Base-by-base conservation (phyloP, 2,329 filamentous ascomycete species). In the Colletotrichum somersetense region DNA sequence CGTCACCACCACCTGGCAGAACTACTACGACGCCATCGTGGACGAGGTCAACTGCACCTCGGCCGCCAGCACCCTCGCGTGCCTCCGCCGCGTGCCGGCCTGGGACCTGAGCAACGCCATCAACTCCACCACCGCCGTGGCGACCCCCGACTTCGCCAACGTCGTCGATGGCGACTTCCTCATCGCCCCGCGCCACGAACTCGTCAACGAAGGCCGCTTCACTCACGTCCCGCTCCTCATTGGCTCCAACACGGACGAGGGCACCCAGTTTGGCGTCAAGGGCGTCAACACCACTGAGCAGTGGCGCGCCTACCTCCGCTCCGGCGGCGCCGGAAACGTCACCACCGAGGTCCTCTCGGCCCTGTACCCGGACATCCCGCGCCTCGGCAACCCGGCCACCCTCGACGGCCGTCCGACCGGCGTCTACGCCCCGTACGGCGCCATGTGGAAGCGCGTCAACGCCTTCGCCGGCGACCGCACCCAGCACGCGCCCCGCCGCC, bases 181-280 rank as follows among this genome's bases (percentile, higher is more conserved):
- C n/a, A 82, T 81, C 23, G 76, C 73, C 14, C 76, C 83, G 59
- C 83, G 81, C 46, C 87, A 86, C 12, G 78, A 85, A 10, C 88
- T 91, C 74, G 81, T 93, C 7, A 80, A 82, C 1, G 78, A 84
- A 6, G 90, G 90, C 58, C 85, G 85, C 23, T 92, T 92, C 74
- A 87, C 92, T 67, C 85, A 89, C 64, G 89, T 93, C 0, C 89
- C 91, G 1, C 86, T 92, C 52, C 83, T 93, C 8, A 82, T 86
- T 44, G 91, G 92, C 8, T 86, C 86, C 46, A 93, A 92, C 78
- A 87, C 86, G 1, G 91, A 93, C 75, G 91, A 93, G 77, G 91
- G 82, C 50, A 87, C 86, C 0, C 81, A 83, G 1, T 91, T 91
- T 75, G 86, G 83, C 0, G 84, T 85, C 14, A 78, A 73, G 7